Evolutionary conservation across 805 yeast genomes (phyloP).

Genomic region (Candida stauntonica): DNA sequence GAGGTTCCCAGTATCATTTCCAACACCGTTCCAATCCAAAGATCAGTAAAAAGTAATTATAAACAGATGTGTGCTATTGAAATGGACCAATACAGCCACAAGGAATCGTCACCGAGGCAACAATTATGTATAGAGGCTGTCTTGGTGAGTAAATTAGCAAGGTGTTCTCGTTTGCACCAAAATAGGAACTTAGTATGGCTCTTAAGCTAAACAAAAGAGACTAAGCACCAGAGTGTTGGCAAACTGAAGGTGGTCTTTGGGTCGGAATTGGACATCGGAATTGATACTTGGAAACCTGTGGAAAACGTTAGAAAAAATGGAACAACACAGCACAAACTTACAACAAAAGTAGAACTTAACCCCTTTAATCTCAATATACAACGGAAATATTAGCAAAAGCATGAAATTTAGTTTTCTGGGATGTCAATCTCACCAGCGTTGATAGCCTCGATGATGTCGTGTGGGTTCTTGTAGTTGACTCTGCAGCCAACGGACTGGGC

Average conservation of each 20-base stretch:
- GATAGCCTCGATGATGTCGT: conserved; percentile 97
- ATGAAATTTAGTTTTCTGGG: conserved; percentile 60
- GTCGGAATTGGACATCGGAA: no score
- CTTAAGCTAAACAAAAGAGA: conserved; percentile 23
- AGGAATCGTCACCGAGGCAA: conserved; percentile 18
- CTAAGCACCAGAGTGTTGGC: conserved; percentile 92
- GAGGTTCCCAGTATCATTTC: not conserved
- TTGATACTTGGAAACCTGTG: conserved; percentile 2
- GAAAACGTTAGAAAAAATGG: conserved; percentile 4
- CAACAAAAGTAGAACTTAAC: conserved; percentile 12
- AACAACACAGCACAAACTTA: conserved; percentile 4
- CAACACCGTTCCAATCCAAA: not conserved
- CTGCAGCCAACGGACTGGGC: conserved; percentile 99
- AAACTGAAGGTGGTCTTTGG: conserved; percentile 44
- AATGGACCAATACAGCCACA: conserved; percentile 65
- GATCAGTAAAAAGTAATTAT: not conserved
- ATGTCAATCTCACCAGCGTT: conserved; percentile 96
- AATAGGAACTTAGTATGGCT: conserved; percentile 77
- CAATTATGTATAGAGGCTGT: conserved; percentile 26
- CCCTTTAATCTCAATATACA: conserved; percentile 24
- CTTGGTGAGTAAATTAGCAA: conserved; percentile 73
- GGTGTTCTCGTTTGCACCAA: conserved; percentile 80
- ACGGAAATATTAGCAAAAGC: conserved; percentile 18
- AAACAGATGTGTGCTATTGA: conserved; percentile 45
- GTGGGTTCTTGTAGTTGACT: conserved; percentile 99